Evolutionary conservation across 176 grass and related monocot genomes (phyloP).

Genomic region (Musa itinerans): DNA sequence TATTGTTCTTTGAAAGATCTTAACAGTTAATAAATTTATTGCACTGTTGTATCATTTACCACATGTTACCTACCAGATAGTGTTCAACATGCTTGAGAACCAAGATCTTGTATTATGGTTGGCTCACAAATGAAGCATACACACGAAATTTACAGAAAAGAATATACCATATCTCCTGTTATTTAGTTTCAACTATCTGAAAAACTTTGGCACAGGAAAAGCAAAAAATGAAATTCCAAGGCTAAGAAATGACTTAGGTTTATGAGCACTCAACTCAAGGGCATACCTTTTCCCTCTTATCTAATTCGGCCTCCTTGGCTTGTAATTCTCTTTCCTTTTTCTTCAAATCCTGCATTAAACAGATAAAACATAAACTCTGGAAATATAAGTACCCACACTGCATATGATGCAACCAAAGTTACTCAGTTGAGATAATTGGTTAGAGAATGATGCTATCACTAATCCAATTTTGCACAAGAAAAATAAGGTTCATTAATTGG

Average conservation of each 20-base stretch:
- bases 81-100: too few relatives aligned
- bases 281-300: slow-evolving; percentile 51
- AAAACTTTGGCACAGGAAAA: too few relatives aligned
- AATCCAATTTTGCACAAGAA: neutral
- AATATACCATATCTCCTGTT: too few relatives aligned
- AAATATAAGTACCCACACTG: neutral
- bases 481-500: too few relatives aligned
- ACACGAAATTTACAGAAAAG: too few relatives aligned
- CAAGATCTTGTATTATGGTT: too few relatives aligned
- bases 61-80: too few relatives aligned
- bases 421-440: neutral
- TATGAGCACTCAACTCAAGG: neutral
- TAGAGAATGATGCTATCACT: neutral
- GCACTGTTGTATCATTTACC: too few relatives aligned
- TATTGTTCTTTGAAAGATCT: too few relatives aligned
- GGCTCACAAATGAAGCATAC: too few relatives aligned
- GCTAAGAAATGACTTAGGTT: neutral
- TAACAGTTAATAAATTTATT: too few relatives aligned
- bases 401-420: neutral
- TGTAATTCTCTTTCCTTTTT: slow-evolving; percentile 52
- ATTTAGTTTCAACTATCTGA: too few relatives aligned
- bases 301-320: slow-evolving; percentile 47
- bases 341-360: slow-evolving; percentile 36
- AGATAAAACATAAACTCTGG: neutral
- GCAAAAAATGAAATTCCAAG: neutral